Evolutionary conservation across 306 rosid species (phyloP).

Genomic region (Cyclanthera cordifolia): DNA sequence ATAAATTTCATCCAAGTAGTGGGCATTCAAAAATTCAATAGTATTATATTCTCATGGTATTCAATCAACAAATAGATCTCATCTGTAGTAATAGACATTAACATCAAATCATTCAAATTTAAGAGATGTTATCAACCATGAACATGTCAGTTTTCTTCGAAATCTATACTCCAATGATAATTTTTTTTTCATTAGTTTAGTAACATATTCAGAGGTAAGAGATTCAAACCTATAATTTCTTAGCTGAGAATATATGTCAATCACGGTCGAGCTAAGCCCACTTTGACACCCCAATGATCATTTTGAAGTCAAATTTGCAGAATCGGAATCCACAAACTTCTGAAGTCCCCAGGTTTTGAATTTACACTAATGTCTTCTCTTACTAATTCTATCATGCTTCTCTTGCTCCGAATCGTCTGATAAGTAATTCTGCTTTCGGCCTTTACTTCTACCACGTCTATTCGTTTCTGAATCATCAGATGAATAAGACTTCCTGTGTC

Average conservation of each 20-base stretch:
- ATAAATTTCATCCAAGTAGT: not conserved
- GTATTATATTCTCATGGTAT: not conserved
- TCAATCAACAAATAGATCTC: not conserved
- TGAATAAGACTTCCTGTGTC: not conserved
- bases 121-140: not conserved
- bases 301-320: not conserved
- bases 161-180: not conserved
- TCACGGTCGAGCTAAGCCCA: no score
- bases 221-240: no score
- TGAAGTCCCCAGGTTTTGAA: not conserved
- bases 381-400: constrained; percentile 18
- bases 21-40: not conserved
- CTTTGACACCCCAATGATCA: not conserved
- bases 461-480: constrained; percentile 14
- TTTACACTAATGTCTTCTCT: constrained; percentile 15
- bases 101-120: not conserved
- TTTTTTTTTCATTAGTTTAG: not conserved
- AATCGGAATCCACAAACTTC: no score
- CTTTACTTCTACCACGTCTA: constrained; percentile 8
- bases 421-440: constrained; percentile 17
- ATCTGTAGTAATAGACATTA: not conserved
- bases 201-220: no score
- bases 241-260: no score
- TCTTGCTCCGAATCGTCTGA: constrained; percentile 22
- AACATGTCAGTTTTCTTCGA: not conserved